Percentiles rank a stretch among this genome's conserved stretches.
These are phyloP conservation scores for Candida coleopterorum DNA, from an alignment of 805 yeast species.

Conservation along the genomic window DNA sequence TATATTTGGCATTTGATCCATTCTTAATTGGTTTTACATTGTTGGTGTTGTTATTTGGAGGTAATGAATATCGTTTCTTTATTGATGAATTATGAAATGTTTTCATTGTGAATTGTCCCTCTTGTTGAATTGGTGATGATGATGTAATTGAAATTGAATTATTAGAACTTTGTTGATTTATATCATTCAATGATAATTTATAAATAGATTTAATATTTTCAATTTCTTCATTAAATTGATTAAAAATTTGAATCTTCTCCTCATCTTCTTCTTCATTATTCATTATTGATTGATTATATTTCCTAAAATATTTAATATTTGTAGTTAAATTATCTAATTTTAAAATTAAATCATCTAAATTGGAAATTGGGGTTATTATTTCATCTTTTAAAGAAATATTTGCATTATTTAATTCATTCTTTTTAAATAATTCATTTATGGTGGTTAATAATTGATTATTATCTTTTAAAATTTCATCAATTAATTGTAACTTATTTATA, in stretches of 20 bases:
- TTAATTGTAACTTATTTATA: slow-evolving; percentile 4
- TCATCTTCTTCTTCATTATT: slow-evolving; percentile 27
- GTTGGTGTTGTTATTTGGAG: slow-evolving; percentile 7
- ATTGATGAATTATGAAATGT: slow-evolving; percentile 26
- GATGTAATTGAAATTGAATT: slow-evolving; percentile 1
- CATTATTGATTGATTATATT: slow-evolving; percentile 31
- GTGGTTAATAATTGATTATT: slow-evolving; percentile 20
- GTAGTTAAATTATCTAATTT: slow-evolving; percentile 29
- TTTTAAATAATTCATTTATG: slow-evolving; percentile 22
- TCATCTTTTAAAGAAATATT: slow-evolving; percentile 10
- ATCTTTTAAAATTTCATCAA: slow-evolving; percentile 16
- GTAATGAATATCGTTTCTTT: slow-evolving; percentile 23
- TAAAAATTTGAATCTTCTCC: slow-evolving; percentile 34
- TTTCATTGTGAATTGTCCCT: slow-evolving; percentile 24
- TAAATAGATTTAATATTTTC: slow-evolving; percentile 25
- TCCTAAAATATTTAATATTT: slow-evolving; percentile 33
- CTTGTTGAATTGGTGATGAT: slow-evolving; percentile 9
- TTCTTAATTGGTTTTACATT: background rate
- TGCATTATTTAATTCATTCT: slow-evolving; percentile 19
- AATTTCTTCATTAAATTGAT: slow-evolving; percentile 31
- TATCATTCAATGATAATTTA: slow-evolving; percentile 23
- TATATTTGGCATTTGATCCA: slow-evolving; percentile 17
- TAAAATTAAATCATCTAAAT: slow-evolving; percentile 22
- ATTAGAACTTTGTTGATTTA: slow-evolving; percentile 10
- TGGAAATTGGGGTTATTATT: too few species aligned